Evolutionary conservation across 108 stramenopile genomes (phyloP).

Genomic region (Fragilaria crotonensis): DNA sequence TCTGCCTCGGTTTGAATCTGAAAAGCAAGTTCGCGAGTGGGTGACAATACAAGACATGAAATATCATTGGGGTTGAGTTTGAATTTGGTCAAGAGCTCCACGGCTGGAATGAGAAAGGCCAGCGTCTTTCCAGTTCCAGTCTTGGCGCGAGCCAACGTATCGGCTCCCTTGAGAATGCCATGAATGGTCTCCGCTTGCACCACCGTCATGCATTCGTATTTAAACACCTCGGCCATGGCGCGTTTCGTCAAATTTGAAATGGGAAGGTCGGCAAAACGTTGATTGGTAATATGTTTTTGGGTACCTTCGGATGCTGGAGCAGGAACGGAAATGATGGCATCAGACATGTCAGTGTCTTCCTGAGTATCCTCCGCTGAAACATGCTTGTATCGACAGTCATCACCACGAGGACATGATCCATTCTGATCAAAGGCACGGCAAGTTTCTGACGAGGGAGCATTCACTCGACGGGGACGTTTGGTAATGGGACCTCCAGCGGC

Average conservation of each 20-base stretch:
- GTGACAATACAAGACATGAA: slow-evolving; percentile 78
- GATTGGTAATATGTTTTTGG: slow-evolving; percentile 28
- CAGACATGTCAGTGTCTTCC: not conserved
- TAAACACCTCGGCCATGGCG: slow-evolving; percentile 60
- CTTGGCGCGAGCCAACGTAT: slow-evolving; percentile 68
- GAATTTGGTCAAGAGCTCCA: slow-evolving; percentile 56
- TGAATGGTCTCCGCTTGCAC: slow-evolving; percentile 73
- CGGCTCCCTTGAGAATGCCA: slow-evolving; percentile 26
- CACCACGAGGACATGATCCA: too few relatives aligned
- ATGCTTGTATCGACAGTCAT: too few relatives aligned
- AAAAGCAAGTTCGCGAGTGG: slow-evolving; percentile 83
- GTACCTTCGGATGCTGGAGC: not conserved
- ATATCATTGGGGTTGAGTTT: slow-evolving; percentile 44
- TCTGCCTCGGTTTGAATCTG: slow-evolving; percentile 77
- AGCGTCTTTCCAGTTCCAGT: slow-evolving; percentile 90
- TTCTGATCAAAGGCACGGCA: too few relatives aligned
- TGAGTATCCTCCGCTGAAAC: too few relatives aligned
- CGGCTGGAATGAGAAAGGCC: slow-evolving; percentile 80
- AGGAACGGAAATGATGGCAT: not conserved
- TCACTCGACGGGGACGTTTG: too few relatives aligned
- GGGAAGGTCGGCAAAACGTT: slow-evolving; percentile 33
- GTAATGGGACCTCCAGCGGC: not conserved
- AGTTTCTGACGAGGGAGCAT: too few relatives aligned
- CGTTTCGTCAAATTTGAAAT: slow-evolving; percentile 21
- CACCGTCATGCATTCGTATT: slow-evolving; percentile 76